phyloP scores from a whole-genome alignment of 192 early-diverging fungal genomes.

The Spizellomyces sp. region DNA sequence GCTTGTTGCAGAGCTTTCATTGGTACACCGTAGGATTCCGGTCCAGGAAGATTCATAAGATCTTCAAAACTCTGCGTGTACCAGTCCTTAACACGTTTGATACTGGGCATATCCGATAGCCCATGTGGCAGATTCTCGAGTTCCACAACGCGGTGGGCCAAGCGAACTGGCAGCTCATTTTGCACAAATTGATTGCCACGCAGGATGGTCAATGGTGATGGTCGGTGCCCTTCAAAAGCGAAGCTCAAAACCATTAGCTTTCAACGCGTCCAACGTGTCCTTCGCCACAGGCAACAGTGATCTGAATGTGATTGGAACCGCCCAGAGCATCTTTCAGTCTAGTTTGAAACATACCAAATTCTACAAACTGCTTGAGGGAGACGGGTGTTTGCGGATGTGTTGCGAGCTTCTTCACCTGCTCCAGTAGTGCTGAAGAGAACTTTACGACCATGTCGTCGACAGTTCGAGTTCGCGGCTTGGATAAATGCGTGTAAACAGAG shows the following conservation, averaged over 20 bases:
- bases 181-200: slow-evolving; percentile 57
- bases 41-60: slow-evolving; percentile 59
- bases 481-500: too few species aligned
- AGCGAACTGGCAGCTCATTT: slow-evolving; percentile 84
- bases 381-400: slow-evolving; percentile 88
- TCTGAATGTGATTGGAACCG: not conserved
- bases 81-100: slow-evolving; percentile 91
- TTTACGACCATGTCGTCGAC: slow-evolving; percentile 16
- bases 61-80: slow-evolving; percentile 91
- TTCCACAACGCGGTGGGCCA: slow-evolving; percentile 94
- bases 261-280: too few species aligned
- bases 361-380: slow-evolving; percentile 91
- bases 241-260: too few species aligned
- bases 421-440: slow-evolving; percentile 28
- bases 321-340: too few species aligned
- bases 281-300: not conserved
- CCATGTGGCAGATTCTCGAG: slow-evolving; percentile 86
- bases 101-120: slow-evolving; percentile 87
- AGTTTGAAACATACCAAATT: slow-evolving; percentile 72
- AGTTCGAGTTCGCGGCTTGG: too few species aligned
- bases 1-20: slow-evolving; percentile 22
- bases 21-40: slow-evolving; percentile 49
- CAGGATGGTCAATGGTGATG: slow-evolving; percentile 43
- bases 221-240: slow-evolving; percentile 39
- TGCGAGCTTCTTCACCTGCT: slow-evolving; percentile 39